phyloP scores from a whole-genome alignment of 2,329 filamentous ascomycete genomes.

The Cercospora janseana region DNA sequence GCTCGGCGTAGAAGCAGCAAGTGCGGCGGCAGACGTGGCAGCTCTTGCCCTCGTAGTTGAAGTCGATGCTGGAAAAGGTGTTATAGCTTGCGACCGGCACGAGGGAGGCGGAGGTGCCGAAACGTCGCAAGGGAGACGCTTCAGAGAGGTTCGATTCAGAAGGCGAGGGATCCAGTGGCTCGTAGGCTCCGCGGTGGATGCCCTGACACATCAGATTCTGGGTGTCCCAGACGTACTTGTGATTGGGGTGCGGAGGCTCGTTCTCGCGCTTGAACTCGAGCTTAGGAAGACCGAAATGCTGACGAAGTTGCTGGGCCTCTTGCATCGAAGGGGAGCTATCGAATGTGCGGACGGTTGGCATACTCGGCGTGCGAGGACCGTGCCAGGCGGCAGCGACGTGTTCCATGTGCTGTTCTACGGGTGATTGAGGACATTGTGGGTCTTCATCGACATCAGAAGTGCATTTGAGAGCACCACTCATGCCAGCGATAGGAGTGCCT shows the following conservation, averaged over 20 bases:
- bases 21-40: conserved; percentile 15
- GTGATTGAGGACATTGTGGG: conserved; percentile 4
- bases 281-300: conserved; percentile 13
- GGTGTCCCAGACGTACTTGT: conserved; percentile 19
- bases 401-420: conserved; percentile 15
- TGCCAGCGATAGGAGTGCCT: no score
- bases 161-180: conserved; percentile 7
- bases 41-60: conserved; percentile 13
- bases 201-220: conserved; percentile 21
- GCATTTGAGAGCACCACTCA: no score
- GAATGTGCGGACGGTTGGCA: conserved; percentile 4
- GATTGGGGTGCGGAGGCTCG: conserved; percentile 18
- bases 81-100: conserved; percentile 2
- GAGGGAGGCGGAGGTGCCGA: background rate
- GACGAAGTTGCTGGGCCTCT: conserved; percentile 15
- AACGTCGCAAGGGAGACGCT: conserved; percentile 10
- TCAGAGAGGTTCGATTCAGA: background rate
- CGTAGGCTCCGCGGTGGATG: conserved; percentile 9
- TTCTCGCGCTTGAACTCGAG: conserved; percentile 12
- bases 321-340: conserved; percentile 11
- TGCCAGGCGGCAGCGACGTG: conserved; percentile 15
- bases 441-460: background rate
- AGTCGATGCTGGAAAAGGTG: conserved; percentile 1
- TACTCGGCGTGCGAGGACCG: conserved; percentile 11
- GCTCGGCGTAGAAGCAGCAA: conserved; percentile 17